A percentile compares a stretch with the other conserved stretches of the same genome.
phyloP scores from a whole-genome alignment of 2,329 filamentous ascomycete species.

The Penicillium occitanis region DNA sequence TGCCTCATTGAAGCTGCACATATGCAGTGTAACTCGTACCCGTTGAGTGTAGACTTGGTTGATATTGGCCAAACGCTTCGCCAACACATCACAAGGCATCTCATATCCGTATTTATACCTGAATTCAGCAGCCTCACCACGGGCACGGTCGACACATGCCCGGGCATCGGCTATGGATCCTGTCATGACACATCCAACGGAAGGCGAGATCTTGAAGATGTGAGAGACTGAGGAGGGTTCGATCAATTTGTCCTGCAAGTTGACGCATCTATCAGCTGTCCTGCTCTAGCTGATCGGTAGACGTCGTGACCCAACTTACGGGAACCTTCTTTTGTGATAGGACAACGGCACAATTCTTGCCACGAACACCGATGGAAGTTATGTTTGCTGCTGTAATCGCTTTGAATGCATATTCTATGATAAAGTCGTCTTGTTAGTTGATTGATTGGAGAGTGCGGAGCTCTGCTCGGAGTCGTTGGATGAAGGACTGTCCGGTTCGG shows the following conservation, averaged over 20 bases:
- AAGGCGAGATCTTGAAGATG: conserved; percentile 94
- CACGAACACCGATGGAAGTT: conserved; percentile 92
- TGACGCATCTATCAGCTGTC: neutral
- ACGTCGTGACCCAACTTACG: conserved; percentile 57
- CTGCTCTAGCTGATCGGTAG: neutral
- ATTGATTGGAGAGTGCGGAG: neutral
- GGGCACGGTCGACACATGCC: conserved; percentile 86
- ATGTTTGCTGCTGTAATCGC: conserved; percentile 99
- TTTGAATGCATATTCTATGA: conserved; percentile 98
- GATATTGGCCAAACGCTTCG: conserved; percentile 97
- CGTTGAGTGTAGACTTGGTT: conserved; percentile 98
- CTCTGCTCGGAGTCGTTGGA: neutral
- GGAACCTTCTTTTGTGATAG: conserved; percentile 99
- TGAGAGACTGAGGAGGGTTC: conserved; percentile 95
- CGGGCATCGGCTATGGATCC: conserved; percentile 97
- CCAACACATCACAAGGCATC: conserved; percentile 96
- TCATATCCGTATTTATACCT: conserved; percentile 98
- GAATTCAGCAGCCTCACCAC: conserved; percentile 96
- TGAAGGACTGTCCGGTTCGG: neutral
- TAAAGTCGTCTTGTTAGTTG: conserved; percentile 9
- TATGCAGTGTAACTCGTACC: conserved; percentile 54
- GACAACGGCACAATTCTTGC: conserved; percentile 96
- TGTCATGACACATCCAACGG: conserved; percentile 97
- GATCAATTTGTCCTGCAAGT: conserved; percentile 91
- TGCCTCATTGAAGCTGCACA: neutral